Percentiles rank a stretch among this genome's conserved stretches.
Evolutionary conservation across 345 rosid species (phyloP).

Genomic region (thale cress (Arabidopsis thaliana)): TAIR10.1 NC_003076.8:23978501-23979000

Average conservation of each 20-base stretch:
- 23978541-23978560: neutral
- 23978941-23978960: slow-evolving; percentile 88
- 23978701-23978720: slow-evolving; percentile 86
- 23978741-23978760: slow-evolving; percentile 95
- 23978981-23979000: slow-evolving; percentile 81
- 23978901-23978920: slow-evolving; percentile 82
- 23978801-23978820: neutral
- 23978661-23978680: slow-evolving; percentile 66
- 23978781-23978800: neutral
- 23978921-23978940: slow-evolving; percentile 81
- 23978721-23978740: slow-evolving; percentile 88
- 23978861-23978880: slow-evolving; percentile 79
- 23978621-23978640: slow-evolving; percentile 77
- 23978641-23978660: slow-evolving; percentile 59
- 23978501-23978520: slow-evolving; percentile 24
- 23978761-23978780: neutral
- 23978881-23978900: slow-evolving; percentile 84
- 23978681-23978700: slow-evolving; percentile 82
- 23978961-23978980: slow-evolving; percentile 82
- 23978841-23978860: slow-evolving; percentile 80
- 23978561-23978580: neutral
- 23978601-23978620: slow-evolving; percentile 50
- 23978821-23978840: slow-evolving; percentile 32
- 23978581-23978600: slow-evolving; percentile 9
- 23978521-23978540: neutral